Conservation (phyloP, 495 filamentous ascomycete species). For the Tuber brumale region DNA sequence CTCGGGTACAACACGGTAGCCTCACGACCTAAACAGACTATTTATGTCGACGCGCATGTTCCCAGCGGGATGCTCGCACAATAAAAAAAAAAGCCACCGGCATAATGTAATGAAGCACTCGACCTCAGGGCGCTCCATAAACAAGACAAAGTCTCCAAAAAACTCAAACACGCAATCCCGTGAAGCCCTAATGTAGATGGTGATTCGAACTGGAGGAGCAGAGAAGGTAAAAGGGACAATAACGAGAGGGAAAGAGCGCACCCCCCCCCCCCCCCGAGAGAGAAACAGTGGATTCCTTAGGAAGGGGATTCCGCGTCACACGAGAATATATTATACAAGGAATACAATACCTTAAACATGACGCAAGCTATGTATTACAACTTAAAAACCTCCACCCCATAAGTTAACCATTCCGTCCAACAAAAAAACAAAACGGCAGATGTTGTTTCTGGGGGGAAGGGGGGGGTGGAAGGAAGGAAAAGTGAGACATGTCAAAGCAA, state of each 20-base stretch:
- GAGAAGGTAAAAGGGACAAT: neutral
- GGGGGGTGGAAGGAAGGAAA: neutral
- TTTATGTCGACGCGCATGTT: constrained; percentile 1
- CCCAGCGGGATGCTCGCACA: neutral
- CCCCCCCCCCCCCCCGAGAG: neutral
- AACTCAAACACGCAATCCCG: neutral
- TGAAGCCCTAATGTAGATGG: neutral
- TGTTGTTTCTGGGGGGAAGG: neutral
- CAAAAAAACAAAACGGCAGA: neutral
- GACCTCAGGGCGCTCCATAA: neutral
- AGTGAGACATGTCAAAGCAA: constrained; percentile 1
- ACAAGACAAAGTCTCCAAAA: neutral
- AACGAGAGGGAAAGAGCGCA: neutral
- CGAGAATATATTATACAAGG: neutral
- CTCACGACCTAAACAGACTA: neutral
- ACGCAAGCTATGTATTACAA: neutral
- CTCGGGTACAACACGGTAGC: neutral
- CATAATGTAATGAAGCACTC: neutral
- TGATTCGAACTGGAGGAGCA: neutral
- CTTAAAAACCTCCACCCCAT: neutral
- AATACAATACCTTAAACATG: neutral
- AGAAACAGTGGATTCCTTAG: neutral
- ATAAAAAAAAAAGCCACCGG: neutral
- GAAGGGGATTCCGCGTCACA: neutral
- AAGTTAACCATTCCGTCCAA: neutral